Percentiles rank a stretch among this genome's conserved stretches.
phyloP scores from a whole-genome alignment of 2,329 filamentous ascomycete species.

The Chaetomium sp. region DNA sequence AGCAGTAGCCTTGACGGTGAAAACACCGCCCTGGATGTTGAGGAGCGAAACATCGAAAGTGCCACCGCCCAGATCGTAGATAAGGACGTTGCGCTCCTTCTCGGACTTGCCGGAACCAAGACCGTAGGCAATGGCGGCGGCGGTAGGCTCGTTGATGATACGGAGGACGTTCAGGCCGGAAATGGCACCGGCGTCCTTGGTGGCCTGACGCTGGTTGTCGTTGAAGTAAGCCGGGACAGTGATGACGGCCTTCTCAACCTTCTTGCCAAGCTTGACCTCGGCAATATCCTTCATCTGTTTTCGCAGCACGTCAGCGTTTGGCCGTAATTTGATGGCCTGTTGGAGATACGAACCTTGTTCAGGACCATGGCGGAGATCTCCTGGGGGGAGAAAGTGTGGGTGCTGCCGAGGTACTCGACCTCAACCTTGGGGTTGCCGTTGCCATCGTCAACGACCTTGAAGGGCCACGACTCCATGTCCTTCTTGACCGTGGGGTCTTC shows the following conservation, averaged over 20 bases:
- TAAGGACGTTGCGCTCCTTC: slow-evolving; percentile 98
- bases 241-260: slow-evolving; percentile 98
- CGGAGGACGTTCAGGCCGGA: slow-evolving; percentile 96
- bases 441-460: slow-evolving; percentile 87
- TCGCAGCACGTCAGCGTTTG: slow-evolving; percentile 21
- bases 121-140: slow-evolving; percentile 97
- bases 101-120: slow-evolving; percentile 91
- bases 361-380: slow-evolving; percentile 99
- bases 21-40: slow-evolving; percentile 98
- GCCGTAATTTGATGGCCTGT: neutral
- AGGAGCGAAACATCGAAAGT: slow-evolving; percentile 99
- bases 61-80: slow-evolving; percentile 99
- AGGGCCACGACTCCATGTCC: slow-evolving; percentile 98
- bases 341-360: slow-evolving; percentile 71
- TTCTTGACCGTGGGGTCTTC: slow-evolving; percentile 98
- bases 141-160: slow-evolving; percentile 99
- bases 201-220: slow-evolving; percentile 99
- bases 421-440: slow-evolving; percentile 86
- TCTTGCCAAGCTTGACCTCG: slow-evolving; percentile 97
- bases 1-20: slow-evolving; percentile 97
- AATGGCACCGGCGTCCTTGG: slow-evolving; percentile 98
- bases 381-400: slow-evolving; percentile 94
- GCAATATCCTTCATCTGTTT: slow-evolving; percentile 97
- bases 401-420: slow-evolving; percentile 94
- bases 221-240: slow-evolving; percentile 99